Conservation (phyloP, 768 basidiomycete genomes). For the Lactarius sanguifluus region DNA sequence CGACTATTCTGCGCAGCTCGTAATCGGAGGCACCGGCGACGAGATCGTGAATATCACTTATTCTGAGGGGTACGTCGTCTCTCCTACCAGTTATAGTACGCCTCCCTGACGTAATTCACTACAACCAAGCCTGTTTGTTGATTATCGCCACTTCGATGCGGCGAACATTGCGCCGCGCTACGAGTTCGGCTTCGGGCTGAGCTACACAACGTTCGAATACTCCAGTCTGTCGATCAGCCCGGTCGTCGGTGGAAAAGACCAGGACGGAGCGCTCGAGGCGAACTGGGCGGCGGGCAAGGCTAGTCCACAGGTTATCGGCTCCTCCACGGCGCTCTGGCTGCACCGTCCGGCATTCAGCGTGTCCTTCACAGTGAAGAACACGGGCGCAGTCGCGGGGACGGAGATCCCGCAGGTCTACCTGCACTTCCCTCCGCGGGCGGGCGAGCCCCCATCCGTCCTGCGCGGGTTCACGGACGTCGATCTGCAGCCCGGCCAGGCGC, state of each 20-base stretch:
- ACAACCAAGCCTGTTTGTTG: constrained; percentile 32
- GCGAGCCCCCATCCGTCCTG: constrained; percentile 70
- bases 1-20: constrained; percentile 52
- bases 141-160: constrained; percentile 46
- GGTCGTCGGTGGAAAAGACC: constrained; percentile 38
- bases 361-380: constrained; percentile 65
- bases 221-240: constrained; percentile 51
- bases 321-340: constrained; percentile 65
- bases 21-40: constrained; percentile 31
- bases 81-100: constrained; percentile 18
- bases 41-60: constrained; percentile 56
- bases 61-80: constrained; percentile 46
- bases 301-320: constrained; percentile 54
- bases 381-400: constrained; percentile 57
- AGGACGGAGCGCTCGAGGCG: constrained; percentile 41
- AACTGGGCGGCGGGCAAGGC: constrained; percentile 63
- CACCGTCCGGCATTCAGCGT: constrained; percentile 64
- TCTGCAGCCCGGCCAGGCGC: constrained; percentile 29
- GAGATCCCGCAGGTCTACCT: constrained; percentile 82
- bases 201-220: constrained; percentile 82
- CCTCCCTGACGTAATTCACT: not conserved
- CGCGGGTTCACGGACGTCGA: constrained; percentile 33
- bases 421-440: constrained; percentile 58
- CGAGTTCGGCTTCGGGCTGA: constrained; percentile 89
- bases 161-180: constrained; percentile 74